Percentiles rank a stretch among this genome's conserved stretches.
Conservation (phyloP, 768 basidiomycete genomes). For the Lactarius trivialis region DNA sequence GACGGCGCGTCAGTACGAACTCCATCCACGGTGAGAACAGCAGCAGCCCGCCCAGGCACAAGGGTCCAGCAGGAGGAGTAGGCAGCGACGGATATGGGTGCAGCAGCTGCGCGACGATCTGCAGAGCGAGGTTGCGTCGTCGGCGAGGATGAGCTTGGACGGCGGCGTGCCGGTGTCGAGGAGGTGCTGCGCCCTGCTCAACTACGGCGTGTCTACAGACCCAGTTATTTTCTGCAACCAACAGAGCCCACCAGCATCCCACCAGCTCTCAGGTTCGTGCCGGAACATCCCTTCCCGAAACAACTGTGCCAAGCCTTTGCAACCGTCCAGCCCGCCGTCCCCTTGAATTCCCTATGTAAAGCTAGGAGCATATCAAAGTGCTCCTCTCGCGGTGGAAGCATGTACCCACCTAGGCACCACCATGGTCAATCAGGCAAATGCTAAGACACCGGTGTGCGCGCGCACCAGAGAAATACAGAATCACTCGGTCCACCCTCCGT, state of each 20-base stretch:
- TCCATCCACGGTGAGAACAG: constrained; percentile 8
- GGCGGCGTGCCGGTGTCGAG: constrained; percentile 15
- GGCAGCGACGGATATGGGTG: constrained; percentile 18
- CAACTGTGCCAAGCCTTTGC: constrained; percentile 18
- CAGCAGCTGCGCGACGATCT: constrained; percentile 20
- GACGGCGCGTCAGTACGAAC: constrained; percentile 5
- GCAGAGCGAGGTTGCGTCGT: constrained; percentile 23
- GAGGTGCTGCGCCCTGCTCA: constrained; percentile 12
- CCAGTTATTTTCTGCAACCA: constrained; percentile 8
- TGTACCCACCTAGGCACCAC: constrained; percentile 4
- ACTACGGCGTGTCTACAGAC: no score
- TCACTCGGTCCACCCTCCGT: neutral
- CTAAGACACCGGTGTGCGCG: neutral
- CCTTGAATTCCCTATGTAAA: constrained; percentile 2
- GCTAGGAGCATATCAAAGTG: neutral
- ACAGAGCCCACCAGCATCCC: neutral
- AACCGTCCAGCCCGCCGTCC: constrained; percentile 4
- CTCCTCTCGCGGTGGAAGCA: neutral
- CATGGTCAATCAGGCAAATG: no score
- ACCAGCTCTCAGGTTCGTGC: neutral
- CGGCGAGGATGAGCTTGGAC: constrained; percentile 23
- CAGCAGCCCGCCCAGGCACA: neutral
- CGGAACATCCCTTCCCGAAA: constrained; percentile 13
- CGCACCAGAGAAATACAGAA: constrained; percentile 11
- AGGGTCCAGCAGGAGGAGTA: neutral